Evolutionary conservation across 2,329 filamentous ascomycete genomes (phyloP).

Genomic region (Cladophialophora exuberans): DNA sequence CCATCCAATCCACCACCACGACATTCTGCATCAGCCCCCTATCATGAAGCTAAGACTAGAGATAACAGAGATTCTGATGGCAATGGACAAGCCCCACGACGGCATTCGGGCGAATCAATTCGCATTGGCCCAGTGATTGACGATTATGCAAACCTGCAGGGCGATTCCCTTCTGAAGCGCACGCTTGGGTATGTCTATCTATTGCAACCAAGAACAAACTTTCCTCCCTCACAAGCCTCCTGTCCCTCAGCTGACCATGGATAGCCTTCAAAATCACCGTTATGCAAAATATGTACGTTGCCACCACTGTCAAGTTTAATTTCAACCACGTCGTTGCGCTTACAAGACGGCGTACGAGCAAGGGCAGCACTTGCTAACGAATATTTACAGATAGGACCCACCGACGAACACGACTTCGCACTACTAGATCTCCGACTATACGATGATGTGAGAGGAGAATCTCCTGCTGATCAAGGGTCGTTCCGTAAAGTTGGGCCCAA

Average conservation of each 20-base stretch:
- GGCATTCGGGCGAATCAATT: slow-evolving; percentile 27
- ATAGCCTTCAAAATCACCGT: slow-evolving; percentile 33
- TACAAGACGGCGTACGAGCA: neutral
- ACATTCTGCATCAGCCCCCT: slow-evolving; percentile 11
- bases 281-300: slow-evolving; percentile 30
- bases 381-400: slow-evolving; percentile 30
- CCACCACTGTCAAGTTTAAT: no score
- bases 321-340: neutral
- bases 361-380: neutral
- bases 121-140: slow-evolving; percentile 26
- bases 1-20: neutral
- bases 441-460: slow-evolving; percentile 31
- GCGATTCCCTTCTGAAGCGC: slow-evolving; percentile 30
- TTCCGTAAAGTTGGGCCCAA: slow-evolving; percentile 34
- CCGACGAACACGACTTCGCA: slow-evolving; percentile 34
- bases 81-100: slow-evolving; percentile 27
- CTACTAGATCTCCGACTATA: slow-evolving; percentile 34
- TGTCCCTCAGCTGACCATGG: slow-evolving; percentile 29
- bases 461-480: slow-evolving; percentile 31
- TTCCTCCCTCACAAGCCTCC: neutral
- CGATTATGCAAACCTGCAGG: slow-evolving; percentile 31
- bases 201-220: neutral
- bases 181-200: slow-evolving; percentile 32
- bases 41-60: slow-evolving; percentile 27
- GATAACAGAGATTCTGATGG: slow-evolving; percentile 32